Evolutionary conservation across 2,329 filamentous ascomycete species (phyloP), one percentile per base, ranked within the genome.

Genomic region (Cordyceps pruinosa): DNA sequence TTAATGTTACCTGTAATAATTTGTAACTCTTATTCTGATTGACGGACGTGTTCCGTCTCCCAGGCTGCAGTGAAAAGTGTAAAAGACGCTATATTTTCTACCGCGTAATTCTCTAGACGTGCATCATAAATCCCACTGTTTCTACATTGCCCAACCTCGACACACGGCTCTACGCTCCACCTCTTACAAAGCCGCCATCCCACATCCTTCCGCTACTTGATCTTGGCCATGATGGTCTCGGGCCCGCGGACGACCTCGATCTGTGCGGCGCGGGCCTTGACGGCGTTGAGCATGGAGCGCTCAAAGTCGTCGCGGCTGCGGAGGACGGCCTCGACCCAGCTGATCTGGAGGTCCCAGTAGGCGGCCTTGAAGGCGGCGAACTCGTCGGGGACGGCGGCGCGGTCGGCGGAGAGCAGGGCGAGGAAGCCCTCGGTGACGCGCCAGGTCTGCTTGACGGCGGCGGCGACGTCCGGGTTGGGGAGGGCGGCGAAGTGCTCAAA

Each of bases 261-360:
- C 72, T 90, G 89, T 8, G 90, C 92, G n/a, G 92, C 93, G 69
- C 86, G 84, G 2, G 85, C 85, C 78, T 97, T 97, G 49, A 97
- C 87, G 19, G 84, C 82, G 68, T 90, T 94, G 61, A 97, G 72
- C 89, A 97, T 90, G 59, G 83, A 82, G 63, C 93, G 80, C 72
- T 97, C 94, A 73, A 96, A 97, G 75, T 99, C 94, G 71, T 99
- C 94, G 64, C 95, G 80, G 2, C 85, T 80, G 63, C 92, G 82
- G 61, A 99, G 69, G 48, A 96, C 93, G 7, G 89, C 88, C 77
- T 99, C 95, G 8, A 99, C 91, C 94, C 94, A 99, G 46, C 86
- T 87, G 59, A 97, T 86, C 71, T 95, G 90, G 69, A 97, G 77
- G 73, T 99, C 94, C 89, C 93, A 96, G 72, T 96, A 97, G 46